phyloP scores from a whole-genome alignment of 371 early-diverging fungal species.

The Cokeromyces recurvatus region DNA sequence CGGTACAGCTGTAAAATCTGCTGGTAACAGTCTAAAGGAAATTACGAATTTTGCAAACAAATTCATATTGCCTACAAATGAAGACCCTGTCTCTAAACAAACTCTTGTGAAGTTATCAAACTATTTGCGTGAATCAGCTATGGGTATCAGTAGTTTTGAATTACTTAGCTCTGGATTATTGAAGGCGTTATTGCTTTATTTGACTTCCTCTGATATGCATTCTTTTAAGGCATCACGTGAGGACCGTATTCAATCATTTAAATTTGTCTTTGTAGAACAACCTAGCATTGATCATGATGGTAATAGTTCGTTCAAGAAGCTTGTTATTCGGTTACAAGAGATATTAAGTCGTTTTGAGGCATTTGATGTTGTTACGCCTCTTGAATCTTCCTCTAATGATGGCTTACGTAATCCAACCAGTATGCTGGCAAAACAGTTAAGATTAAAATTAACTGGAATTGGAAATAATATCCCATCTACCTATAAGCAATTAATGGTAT shows the following conservation, averaged over 20 bases:
- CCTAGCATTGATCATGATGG: slow-evolving; percentile 30
- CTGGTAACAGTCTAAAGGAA: slow-evolving; percentile 22
- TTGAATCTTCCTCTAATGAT: slow-evolving; percentile 30
- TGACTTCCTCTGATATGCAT: slow-evolving; percentile 30
- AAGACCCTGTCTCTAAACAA: slow-evolving; percentile 10
- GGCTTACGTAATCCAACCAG: slow-evolving; percentile 55
- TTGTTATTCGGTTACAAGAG: slow-evolving; percentile 75
- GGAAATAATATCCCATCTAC: slow-evolving; percentile 50
- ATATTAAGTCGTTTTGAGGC: slow-evolving; percentile 66
- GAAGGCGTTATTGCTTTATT: slow-evolving; percentile 47
- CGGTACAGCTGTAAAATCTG: neutral
- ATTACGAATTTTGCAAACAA: slow-evolving; percentile 18
- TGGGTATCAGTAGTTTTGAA: slow-evolving; percentile 80
- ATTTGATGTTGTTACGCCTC: slow-evolving; percentile 58
- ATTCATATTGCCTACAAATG: slow-evolving; percentile 5
- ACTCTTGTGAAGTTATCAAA: too few relatives aligned
- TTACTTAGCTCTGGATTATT: slow-evolving; percentile 73
- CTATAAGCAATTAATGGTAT: slow-evolving; percentile 60
- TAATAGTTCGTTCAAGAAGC: slow-evolving; percentile 24
- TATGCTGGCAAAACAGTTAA: slow-evolving; percentile 74
- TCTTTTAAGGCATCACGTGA: slow-evolving; percentile 7
- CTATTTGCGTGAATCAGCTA: slow-evolving; percentile 25
- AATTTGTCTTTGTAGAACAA: slow-evolving; percentile 49
- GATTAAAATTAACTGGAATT: slow-evolving; percentile 56
- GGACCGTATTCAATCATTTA: slow-evolving; percentile 30